Evolutionary conservation across 352 stramenopile genomes (phyloP), one percentile per base, ranked within the genome.

Genomic region (Phytophthora sp.): DNA sequence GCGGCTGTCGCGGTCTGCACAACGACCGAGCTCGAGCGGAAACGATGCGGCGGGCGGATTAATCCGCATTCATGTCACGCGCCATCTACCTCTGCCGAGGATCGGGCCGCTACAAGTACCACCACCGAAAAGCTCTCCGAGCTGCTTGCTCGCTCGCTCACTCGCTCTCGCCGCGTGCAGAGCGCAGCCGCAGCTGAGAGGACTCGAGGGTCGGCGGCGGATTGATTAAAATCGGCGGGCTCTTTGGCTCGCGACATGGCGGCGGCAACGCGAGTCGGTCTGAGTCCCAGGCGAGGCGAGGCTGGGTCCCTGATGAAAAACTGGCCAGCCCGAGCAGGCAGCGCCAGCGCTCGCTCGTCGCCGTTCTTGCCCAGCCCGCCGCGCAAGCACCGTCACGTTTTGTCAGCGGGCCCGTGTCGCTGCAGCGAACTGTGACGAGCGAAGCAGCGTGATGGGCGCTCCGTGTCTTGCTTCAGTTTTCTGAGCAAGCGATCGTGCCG

Each of bases 401-500:
- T 44, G 38, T 26, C 39, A 31, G 10, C 10, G 23, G 42, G 20
- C 32, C 42, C 42, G 28, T 49, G 42, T 49, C 42, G 23, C 24
- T 49, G 42, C 42, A 49, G 42, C 23, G 23, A 48, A 31, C 28
- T 15, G n/a, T 35, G 41, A 49, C 24, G 23, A 17, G 32, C 32
- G 32, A 11, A 15, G 31, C 32, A 4, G 1, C 32, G 32, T 34
- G 23, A 49, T 13, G 28, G 39, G 39, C 37, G 37, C 3, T 17
- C 21, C 20, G 39, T 48, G 39, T 9, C 39, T 32, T 46, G 39
- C 39, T 45, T 48, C 39, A 48, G 39, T 38, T 48, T n/a, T 48
- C 42, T 49, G 42, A 49, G 42, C 42, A 49, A 49, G 42, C 42
- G n/a, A 49, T n/a, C 32, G 32, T 38, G 32, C 32, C 12, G 32